These are phyloP conservation scores for Ophiostoma tasmaniense DNA, from an alignment of 2,329 filamentous ascomycete genomes.

Conservation along the genomic window DNA sequence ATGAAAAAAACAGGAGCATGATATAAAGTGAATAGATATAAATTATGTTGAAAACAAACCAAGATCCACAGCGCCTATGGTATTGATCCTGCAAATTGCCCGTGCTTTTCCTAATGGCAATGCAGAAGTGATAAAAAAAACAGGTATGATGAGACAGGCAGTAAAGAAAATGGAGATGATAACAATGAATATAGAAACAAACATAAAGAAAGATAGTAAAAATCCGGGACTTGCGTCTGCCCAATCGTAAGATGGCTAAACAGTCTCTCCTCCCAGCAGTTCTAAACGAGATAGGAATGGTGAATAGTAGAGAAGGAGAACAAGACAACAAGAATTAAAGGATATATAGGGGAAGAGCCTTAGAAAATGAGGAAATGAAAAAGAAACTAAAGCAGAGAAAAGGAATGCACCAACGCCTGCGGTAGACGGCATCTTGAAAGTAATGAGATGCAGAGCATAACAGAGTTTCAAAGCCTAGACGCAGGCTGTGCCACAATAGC, in stretches of 20 bases:
- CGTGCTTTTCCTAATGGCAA: neutral
- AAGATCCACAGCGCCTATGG: neutral
- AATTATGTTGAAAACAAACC: neutral
- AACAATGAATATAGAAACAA: too few relatives aligned
- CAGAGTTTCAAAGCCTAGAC: slow-evolving; percentile 9
- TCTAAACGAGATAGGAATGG: neutral
- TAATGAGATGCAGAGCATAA: neutral
- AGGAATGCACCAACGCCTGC: slow-evolving; percentile 2
- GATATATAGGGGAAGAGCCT: neutral
- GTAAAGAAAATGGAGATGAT: neutral
- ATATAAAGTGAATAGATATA: neutral
- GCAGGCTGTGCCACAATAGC: slow-evolving; percentile 23
- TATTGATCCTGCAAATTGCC: neutral
- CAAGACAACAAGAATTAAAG: neutral
- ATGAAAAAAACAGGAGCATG: neutral
- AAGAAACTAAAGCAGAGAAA: neutral
- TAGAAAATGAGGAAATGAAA: neutral
- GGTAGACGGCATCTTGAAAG: neutral
- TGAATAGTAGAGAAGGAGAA: neutral
- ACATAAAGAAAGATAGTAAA: neutral
- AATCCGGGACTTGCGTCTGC: neutral
- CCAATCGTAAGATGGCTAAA: neutral
- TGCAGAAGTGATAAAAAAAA: neutral
- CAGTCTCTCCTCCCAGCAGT: neutral
- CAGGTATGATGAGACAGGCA: neutral